Base-by-base conservation (phyloP, 148 eudicot species). In the Rheum nobile region DNA sequence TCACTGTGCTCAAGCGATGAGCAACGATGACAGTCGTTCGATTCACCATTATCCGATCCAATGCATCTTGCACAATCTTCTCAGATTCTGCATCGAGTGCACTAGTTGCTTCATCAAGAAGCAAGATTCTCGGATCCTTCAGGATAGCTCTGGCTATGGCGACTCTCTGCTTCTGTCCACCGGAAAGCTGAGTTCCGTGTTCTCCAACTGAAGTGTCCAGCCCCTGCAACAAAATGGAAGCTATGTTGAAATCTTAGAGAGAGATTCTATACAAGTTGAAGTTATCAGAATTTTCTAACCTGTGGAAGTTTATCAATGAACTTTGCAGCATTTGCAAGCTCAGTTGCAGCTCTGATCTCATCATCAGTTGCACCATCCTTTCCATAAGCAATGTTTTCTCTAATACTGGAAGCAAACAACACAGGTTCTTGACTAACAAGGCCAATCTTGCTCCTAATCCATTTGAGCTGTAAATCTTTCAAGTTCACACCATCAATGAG, bases 101-200 rank as follows among this genome's bases (percentile, higher is more conserved):
- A 85, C 97, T 92, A n/a, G 97, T 92, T 35, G 97, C 97, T 83
- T 92, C 97, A 72, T 92, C 96, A 43, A 90, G 81, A 70, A 92
- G 96, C 43, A 92, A 76, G 77, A 92, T 92, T 13, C 89, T 70
- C 0, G 97, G 97, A 71, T 90, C 82, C 80, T 90, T 92, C 34
- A 92, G 44, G 41, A 92, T 88, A 35, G 96, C 97, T 80, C 97
- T 83, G 0, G 97, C 93, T 73, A 92, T 92, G 67, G 97, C 97
- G 17, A 92, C 79, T 81, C 96, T 88, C 73, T 92, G 97, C 82
- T 92, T 92, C 43, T 92, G 96, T 57, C 98, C 96, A 52, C 98
- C 98, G 13, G 98, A 92, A 16, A 92, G 81, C 50, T 90, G 93
- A 43, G 84, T 85, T 71, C 98, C 98, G 74, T 87, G 91, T 71